Percentiles rank a stretch among this genome's conserved stretches.
Evolutionary conservation across 2,329 filamentous ascomycete species (phyloP).

Genomic region (Stylonectria norvegica): DNA sequence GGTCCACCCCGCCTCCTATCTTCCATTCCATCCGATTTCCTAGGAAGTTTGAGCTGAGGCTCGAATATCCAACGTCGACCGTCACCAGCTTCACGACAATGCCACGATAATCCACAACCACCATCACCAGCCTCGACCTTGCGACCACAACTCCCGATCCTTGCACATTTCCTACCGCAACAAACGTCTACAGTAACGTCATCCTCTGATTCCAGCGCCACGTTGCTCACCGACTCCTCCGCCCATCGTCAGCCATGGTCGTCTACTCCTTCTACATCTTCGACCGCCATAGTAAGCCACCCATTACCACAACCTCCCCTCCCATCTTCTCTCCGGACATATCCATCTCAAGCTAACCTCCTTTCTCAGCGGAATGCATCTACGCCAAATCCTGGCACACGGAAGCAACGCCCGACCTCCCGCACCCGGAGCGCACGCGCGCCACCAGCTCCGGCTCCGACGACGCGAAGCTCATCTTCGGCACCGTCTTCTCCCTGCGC

Average conservation of each 20-base stretch:
- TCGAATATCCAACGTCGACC: too few relatives aligned
- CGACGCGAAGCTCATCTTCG: slow-evolving; percentile 96
- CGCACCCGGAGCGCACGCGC: slow-evolving; percentile 14
- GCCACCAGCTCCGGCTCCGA: slow-evolving; percentile 52
- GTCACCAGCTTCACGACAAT: too few relatives aligned
- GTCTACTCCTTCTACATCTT: slow-evolving; percentile 99
- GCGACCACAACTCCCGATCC: background rate
- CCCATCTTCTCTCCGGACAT: background rate
- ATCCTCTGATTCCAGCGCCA: too few relatives aligned
- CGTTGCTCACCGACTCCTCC: too few relatives aligned
- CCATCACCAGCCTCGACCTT: too few relatives aligned
- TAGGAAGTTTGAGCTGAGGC: too few relatives aligned
- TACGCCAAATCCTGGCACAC: slow-evolving; percentile 85
- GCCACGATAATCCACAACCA: background rate
- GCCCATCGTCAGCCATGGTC: too few relatives aligned
- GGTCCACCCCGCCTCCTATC: too few relatives aligned
- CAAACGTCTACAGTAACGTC: too few relatives aligned
- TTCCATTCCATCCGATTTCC: too few relatives aligned
- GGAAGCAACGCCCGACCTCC: slow-evolving; percentile 37
- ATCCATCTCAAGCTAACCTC: slow-evolving; percentile 16
- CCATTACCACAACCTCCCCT: background rate
- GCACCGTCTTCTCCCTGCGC: slow-evolving; percentile 90
- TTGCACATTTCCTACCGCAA: too few relatives aligned
- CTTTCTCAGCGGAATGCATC: slow-evolving; percentile 83
- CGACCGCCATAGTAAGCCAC: slow-evolving; percentile 82